Base-by-base conservation (phyloP, 768 basidiomycete genomes). In the Leccinum longicurvipes region DNA sequence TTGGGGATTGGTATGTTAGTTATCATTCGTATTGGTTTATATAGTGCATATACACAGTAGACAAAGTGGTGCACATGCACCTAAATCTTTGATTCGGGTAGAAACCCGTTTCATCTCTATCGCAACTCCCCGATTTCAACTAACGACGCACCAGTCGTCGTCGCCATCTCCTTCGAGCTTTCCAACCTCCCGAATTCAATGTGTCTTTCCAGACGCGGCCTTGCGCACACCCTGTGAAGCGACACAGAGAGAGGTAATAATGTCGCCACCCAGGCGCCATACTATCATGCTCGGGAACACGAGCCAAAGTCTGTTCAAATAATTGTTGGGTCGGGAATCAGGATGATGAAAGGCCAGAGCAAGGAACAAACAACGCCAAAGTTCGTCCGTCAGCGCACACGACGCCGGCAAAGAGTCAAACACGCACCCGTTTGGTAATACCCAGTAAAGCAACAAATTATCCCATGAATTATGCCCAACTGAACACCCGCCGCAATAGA, bases 351-450 rank as follows among this genome's bases (percentile, higher is more conserved):
- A 28, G 24, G 28, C n/a, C 36, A 39, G n/a, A 39, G 19, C 7
- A 15, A 31, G 28, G 14, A 23, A 17, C 6, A 28, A 48, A 29
- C 1, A n/a, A 25, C 14, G 19, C 21, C 6, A 10, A 17, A 15
- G 7, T 34, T 17, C 29, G 17, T 34, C 25, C 29, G 17, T 64
- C 50, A 67, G 54, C 54, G 39, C 47, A 14, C 25, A 31, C 7
- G 7, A 7, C n/a, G 15, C 23, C 19, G 6, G 31, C 32, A 50
- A 29, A 21, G 24, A 53, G 7, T 2, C 2, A 36, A 51, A 57
- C 21, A 67, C 86, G 50, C 62, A 89, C 89, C 87, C 90, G 60
- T 93, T 93, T 0, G 92, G 89, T 45, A 91, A 65, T 53, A 91
- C 76, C 83, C 84, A 95, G 51, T 82, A 80, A 19, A 82, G 47